Percentiles rank a stretch among this genome's conserved stretches.
These are phyloP conservation scores for Russula griseocarnosa DNA, from an alignment of 768 basidiomycete species.

Conservation along the genomic window DNA sequence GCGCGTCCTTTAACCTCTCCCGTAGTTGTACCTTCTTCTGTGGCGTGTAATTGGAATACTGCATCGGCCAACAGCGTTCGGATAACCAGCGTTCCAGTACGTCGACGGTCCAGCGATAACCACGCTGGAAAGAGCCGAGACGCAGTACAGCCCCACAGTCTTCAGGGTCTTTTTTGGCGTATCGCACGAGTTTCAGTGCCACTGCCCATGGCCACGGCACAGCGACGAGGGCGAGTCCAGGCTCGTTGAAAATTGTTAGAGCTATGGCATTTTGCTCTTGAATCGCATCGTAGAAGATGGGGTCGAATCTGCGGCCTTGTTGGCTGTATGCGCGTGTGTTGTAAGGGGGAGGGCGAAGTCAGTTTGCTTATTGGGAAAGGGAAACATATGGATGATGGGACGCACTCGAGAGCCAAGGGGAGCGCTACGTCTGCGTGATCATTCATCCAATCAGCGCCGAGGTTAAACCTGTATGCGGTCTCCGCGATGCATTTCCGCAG, in stretches of 20 bases:
- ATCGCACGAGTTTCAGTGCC: slow-evolving; percentile 68
- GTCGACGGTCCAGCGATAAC: slow-evolving; percentile 52
- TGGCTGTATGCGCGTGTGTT: slow-evolving; percentile 19
- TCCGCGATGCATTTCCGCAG: slow-evolving; percentile 52
- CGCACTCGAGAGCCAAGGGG: slow-evolving; percentile 61
- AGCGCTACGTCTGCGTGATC: slow-evolving; percentile 67
- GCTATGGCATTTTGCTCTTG: slow-evolving; percentile 39
- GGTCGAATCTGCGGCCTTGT: slow-evolving; percentile 44
- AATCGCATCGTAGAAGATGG: slow-evolving; percentile 52
- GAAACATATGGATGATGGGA: slow-evolving; percentile 17
- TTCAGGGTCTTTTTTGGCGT: slow-evolving; percentile 54
- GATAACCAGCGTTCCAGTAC: slow-evolving; percentile 56
- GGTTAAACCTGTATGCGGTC: slow-evolving; percentile 48
- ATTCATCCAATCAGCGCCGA: slow-evolving; percentile 76
- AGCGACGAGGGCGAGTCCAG: slow-evolving; percentile 52
- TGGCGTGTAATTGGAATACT: slow-evolving; percentile 48
- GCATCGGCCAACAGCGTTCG: slow-evolving; percentile 60
- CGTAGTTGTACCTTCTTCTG: slow-evolving; percentile 45
- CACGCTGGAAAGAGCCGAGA: slow-evolving; percentile 51
- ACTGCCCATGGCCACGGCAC: slow-evolving; percentile 71
- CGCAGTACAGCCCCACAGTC: slow-evolving; percentile 69
- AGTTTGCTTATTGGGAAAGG: not conserved
- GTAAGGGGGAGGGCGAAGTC: not conserved
- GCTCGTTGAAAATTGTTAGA: slow-evolving; percentile 56
- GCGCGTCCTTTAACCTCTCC: slow-evolving; percentile 39